Percentiles rank a stretch among this genome's conserved stretches.
Evolutionary conservation across 2,329 filamentous ascomycete genomes (phyloP).

Genomic region (Fusarium palustre): DNA sequence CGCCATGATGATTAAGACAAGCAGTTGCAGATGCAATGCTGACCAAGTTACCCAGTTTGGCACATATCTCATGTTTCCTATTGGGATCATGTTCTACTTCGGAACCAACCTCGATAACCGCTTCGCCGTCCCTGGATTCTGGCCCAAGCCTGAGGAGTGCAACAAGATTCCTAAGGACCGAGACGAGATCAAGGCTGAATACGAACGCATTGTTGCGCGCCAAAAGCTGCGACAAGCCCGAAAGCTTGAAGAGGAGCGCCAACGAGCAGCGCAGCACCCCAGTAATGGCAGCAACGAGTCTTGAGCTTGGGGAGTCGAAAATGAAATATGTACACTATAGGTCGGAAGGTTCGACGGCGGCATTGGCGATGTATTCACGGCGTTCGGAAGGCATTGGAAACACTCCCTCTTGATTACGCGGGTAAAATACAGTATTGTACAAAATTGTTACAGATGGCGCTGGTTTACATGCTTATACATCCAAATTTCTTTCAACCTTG

Average conservation of each 20-base stretch:
- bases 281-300: constrained; percentile 29
- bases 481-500: constrained; percentile 64
- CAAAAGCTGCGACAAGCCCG: constrained; percentile 80
- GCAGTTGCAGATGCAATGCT: constrained; percentile 1
- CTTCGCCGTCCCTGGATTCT: constrained; percentile 91
- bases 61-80: constrained; percentile 98
- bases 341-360: constrained; percentile 12
- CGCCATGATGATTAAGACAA: neutral
- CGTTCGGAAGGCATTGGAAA: constrained; percentile 42
- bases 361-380: constrained; percentile 40
- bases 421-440: constrained; percentile 36
- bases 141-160: constrained; percentile 84
- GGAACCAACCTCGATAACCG: constrained; percentile 96
- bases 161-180: constrained; percentile 80
- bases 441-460: constrained; percentile 31
- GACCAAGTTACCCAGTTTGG: constrained; percentile 75
- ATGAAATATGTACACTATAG: constrained; percentile 40
- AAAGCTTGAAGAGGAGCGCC: constrained; percentile 52
- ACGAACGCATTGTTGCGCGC: constrained; percentile 74
- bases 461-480: constrained; percentile 54
- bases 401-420: constrained; percentile 35
- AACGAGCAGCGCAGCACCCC: constrained; percentile 40
- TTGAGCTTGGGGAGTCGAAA: constrained; percentile 17
- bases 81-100: constrained; percentile 99
- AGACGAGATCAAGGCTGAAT: constrained; percentile 86